Percentiles rank a stretch among this genome's conserved stretches.
Conservation (phyloP, 2,329 filamentous ascomycete genomes). For the Sporothrix pseudoabietina region DNA sequence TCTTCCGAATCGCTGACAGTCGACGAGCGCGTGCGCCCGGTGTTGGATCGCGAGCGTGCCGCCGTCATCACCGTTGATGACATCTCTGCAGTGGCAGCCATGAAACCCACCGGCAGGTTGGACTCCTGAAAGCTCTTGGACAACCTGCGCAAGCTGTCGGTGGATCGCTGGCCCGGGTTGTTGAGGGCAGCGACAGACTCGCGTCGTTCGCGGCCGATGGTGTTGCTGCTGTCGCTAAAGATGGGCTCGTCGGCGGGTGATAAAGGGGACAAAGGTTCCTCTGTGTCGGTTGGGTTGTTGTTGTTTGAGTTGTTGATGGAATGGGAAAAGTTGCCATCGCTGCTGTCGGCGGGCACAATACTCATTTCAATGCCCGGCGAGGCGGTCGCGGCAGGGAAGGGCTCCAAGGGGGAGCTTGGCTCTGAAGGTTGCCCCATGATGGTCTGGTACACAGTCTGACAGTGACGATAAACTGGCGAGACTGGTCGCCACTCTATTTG, state of each 20-base stretch:
- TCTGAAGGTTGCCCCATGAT: constrained; percentile 31
- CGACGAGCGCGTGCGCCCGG: constrained; percentile 27
- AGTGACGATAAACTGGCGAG: too few relatives aligned
- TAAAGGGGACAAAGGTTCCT: background rate
- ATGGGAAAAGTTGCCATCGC: constrained; percentile 3
- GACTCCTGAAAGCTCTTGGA: constrained; percentile 49
- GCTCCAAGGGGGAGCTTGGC: constrained; percentile 21
- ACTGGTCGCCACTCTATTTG: constrained; percentile 8
- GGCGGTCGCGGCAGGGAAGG: constrained; percentile 12
- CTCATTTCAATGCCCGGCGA: constrained; percentile 27
- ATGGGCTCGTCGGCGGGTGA: background rate
- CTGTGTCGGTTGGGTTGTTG: background rate
- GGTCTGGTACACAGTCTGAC: background rate
- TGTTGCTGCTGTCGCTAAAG: constrained; percentile 16
- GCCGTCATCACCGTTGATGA: constrained; percentile 45
- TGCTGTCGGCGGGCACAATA: constrained; percentile 12
- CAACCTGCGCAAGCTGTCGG: constrained; percentile 31
- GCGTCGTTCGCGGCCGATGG: constrained; percentile 31
- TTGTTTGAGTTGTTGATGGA: background rate
- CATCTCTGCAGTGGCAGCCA: constrained; percentile 51
- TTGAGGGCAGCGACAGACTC: constrained; percentile 32
- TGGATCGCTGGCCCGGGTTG: constrained; percentile 18
- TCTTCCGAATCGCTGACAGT: constrained; percentile 27
- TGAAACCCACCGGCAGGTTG: constrained; percentile 51
- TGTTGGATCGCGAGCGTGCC: constrained; percentile 29